Evolutionary conservation across 352 stramenopile genomes (phyloP).

Genomic region (Phytophthora nicotianae): DNA sequence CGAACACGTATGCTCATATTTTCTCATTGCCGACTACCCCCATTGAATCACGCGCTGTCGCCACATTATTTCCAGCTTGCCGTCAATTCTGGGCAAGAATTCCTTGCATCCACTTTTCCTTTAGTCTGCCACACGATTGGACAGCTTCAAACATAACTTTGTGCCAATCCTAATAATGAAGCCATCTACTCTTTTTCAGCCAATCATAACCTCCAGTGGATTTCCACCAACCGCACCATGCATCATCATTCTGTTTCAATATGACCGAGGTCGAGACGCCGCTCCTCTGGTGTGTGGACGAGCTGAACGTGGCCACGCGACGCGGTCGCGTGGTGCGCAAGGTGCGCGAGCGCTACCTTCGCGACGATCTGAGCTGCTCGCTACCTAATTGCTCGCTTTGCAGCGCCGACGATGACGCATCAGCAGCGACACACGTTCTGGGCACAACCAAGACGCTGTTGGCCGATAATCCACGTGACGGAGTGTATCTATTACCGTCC

Average conservation of each 20-base stretch:
- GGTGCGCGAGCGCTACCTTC: constrained; percentile 88
- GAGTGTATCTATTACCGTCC: constrained; percentile 83
- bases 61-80: too few species aligned
- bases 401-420: constrained; percentile 59
- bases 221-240: constrained; percentile 17
- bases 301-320: constrained; percentile 81
- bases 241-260: constrained; percentile 2
- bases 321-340: constrained; percentile 79
- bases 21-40: too few species aligned
- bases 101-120: too few species aligned
- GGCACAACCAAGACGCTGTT: constrained; percentile 68
- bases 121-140: too few species aligned
- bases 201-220: neutral
- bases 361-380: constrained; percentile 87
- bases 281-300: constrained; percentile 76
- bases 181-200: neutral
- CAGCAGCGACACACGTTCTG: constrained; percentile 57
- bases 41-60: too few species aligned
- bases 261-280: constrained; percentile 28
- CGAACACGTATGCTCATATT: too few species aligned
- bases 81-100: too few species aligned
- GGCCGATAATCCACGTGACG: constrained; percentile 49
- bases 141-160: neutral
- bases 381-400: constrained; percentile 66
- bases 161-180: neutral